Evolutionary conservation across 306 rosid genomes (phyloP).

Genomic region (Rubus idaeus): DNA sequence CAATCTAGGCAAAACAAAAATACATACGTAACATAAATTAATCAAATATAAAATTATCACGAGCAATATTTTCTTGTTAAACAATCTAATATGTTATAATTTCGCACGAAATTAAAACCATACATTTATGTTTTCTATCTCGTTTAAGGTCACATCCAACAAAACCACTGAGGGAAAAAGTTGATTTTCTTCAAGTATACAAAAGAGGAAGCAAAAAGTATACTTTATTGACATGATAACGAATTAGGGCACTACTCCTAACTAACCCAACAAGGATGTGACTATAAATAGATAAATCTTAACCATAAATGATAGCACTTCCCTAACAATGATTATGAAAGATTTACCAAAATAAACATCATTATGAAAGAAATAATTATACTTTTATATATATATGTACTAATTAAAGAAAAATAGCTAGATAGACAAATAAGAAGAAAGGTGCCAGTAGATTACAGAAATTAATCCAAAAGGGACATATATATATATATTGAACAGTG

Average conservation of each 20-base stretch:
- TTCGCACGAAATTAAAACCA: too few relatives aligned
- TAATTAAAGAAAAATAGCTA: too few relatives aligned
- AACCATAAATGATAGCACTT: neutral
- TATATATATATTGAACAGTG: neutral
- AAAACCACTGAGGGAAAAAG: neutral
- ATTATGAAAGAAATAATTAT: neutral
- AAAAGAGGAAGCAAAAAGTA: neutral
- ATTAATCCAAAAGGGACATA: neutral
- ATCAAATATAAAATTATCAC: too few relatives aligned
- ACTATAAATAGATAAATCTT: neutral
- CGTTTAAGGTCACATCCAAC: neutral
- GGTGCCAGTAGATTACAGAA: neutral
- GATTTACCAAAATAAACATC: neutral
- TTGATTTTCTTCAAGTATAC: neutral
- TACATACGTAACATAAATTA: too few relatives aligned
- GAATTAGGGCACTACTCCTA: neutral
- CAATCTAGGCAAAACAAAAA: too few relatives aligned
- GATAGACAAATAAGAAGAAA: neutral
- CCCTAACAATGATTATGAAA: neutral
- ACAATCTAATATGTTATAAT: too few relatives aligned
- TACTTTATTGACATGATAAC: neutral
- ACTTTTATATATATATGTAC: neutral
- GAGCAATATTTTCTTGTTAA: too few relatives aligned
- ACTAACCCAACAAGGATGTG: neutral
- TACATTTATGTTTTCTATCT: neutral